A percentile compares a stretch with the other conserved stretches of the same genome.
Conservation (phyloP, 176 grass and related monocot genomes). For the Metroxylon sagu region DNA sequence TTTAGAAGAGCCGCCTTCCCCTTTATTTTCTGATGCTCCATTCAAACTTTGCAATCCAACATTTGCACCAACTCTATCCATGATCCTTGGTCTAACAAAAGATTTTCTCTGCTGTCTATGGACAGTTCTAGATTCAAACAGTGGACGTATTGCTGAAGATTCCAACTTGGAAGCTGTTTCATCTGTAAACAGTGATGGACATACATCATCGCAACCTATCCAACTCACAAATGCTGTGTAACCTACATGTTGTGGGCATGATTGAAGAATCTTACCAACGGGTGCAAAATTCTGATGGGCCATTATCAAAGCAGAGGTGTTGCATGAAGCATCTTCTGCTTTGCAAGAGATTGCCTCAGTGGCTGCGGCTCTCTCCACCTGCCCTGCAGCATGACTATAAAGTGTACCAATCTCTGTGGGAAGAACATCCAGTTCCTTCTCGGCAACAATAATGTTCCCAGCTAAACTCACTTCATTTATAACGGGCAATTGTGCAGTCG, state of each 20-base stretch:
- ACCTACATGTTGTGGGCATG: no score
- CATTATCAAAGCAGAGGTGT: no score
- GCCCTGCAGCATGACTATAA: background rate
- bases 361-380: background rate
- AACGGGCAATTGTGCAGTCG: constrained; percentile 3
- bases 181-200: background rate
- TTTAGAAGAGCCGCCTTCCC: constrained; percentile 5
- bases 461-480: no score
- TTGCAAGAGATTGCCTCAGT: constrained; percentile 6
- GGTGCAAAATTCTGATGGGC: no score
- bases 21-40: constrained; percentile 13
- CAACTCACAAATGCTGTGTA: no score
- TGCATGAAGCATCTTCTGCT: constrained; percentile 14
- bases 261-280: no score
- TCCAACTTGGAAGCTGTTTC: background rate
- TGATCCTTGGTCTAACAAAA: constrained; percentile 10
- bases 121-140: background rate
- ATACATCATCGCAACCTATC: no score
- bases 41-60: constrained; percentile 10
- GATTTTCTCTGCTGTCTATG: constrained; percentile 8
- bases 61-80: constrained; percentile 4
- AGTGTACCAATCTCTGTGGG: background rate
- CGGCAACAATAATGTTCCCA: no score
- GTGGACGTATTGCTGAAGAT: constrained; percentile 8
- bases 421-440: no score